Conservation (phyloP, 768 basidiomycete species). For the Termitomyces eurrhizus region DNA sequence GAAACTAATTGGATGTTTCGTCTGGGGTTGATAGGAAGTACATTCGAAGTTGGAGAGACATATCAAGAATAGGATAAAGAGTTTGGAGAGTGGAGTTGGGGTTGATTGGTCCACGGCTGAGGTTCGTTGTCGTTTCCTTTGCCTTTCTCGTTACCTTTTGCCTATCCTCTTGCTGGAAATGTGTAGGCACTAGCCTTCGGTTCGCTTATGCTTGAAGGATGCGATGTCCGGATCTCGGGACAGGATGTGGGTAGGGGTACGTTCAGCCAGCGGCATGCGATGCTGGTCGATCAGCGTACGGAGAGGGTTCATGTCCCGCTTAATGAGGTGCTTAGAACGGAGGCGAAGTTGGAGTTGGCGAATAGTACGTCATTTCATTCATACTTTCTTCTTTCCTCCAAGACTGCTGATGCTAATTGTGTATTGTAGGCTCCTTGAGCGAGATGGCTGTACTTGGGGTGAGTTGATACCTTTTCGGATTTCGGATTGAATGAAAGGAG, state of each 20-base stretch:
- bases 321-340: slow-evolving; percentile 65
- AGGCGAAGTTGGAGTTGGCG: slow-evolving; percentile 77
- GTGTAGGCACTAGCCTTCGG: slow-evolving; percentile 82
- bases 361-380: slow-evolving; percentile 57
- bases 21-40: slow-evolving; percentile 54
- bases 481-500: background rate
- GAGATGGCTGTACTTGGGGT: slow-evolving; percentile 89
- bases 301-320: slow-evolving; percentile 80
- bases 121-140: slow-evolving; percentile 31
- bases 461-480: slow-evolving; percentile 22
- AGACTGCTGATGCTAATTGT: background rate
- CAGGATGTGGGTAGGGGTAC: slow-evolving; percentile 93
- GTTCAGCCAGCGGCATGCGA: slow-evolving; percentile 87
- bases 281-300: slow-evolving; percentile 86
- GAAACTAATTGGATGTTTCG: slow-evolving; percentile 22
- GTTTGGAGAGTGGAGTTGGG: slow-evolving; percentile 62
- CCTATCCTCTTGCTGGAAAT: background rate
- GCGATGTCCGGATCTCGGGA: slow-evolving; percentile 84
- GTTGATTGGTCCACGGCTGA: slow-evolving; percentile 92
- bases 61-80: slow-evolving; percentile 70
- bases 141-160: background rate
- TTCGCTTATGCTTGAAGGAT: slow-evolving; percentile 76
- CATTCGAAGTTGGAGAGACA: slow-evolving; percentile 78
- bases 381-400: background rate
- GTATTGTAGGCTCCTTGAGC: slow-evolving; percentile 67